Conservation (phyloP, 306 rosid genomes). For the Purshia tridentata region DNA sequence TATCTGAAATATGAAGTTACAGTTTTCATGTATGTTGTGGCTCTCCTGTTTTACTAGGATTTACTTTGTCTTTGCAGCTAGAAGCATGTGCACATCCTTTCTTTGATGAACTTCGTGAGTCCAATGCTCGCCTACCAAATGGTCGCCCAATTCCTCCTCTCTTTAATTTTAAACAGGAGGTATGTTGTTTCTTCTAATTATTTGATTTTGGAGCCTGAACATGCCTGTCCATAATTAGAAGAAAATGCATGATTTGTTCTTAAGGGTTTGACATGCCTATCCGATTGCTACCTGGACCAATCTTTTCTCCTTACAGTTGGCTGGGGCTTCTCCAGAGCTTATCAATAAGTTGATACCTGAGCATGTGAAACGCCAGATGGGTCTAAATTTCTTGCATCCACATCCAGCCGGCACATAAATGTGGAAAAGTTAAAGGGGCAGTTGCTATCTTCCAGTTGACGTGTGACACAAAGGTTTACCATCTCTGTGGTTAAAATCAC, state of each 20-base stretch:
- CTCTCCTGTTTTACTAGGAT: conserved; percentile 8
- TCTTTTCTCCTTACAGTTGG: conserved; percentile 47
- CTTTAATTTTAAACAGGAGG: conserved; percentile 92
- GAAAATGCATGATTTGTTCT: background rate
- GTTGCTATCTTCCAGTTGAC: conserved; percentile 43
- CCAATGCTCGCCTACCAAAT: conserved; percentile 81
- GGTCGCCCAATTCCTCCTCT: conserved; percentile 83
- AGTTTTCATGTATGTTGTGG: background rate
- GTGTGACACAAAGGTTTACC: conserved; percentile 45
- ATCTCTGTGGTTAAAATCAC: conserved; percentile 56
- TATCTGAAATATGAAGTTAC: background rate
- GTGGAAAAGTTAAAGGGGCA: conserved; percentile 26
- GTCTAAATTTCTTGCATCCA: conserved; percentile 52
- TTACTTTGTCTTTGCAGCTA: conserved; percentile 52
- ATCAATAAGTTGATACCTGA: conserved; percentile 83
- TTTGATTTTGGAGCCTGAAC: background rate
- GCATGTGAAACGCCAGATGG: conserved; percentile 80
- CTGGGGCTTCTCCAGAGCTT: conserved; percentile 83
- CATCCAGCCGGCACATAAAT: conserved; percentile 60
- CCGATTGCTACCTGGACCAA: background rate
- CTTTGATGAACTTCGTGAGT: conserved; percentile 89
- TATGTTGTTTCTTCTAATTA: conserved; percentile 34
- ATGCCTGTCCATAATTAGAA: background rate
- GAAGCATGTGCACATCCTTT: conserved; percentile 96
- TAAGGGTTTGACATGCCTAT: background rate